Percentiles rank a stretch among this genome's conserved stretches.
phyloP scores from a whole-genome alignment of 306 rosid genomes.

The Cucumis melo region DNA sequence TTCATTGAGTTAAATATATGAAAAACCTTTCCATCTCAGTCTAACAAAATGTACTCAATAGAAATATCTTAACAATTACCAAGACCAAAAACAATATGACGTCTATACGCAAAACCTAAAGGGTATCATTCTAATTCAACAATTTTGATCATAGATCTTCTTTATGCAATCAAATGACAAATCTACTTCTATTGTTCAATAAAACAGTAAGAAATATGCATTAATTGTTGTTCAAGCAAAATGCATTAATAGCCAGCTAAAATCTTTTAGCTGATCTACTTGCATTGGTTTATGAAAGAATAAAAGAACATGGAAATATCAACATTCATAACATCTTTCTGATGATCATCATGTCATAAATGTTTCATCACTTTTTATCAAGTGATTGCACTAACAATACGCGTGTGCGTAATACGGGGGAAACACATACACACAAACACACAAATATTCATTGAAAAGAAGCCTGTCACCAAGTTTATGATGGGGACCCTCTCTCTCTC shows the following conservation, averaged over 20 bases:
- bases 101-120: neutral
- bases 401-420: neutral
- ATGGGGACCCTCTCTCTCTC: too few species aligned
- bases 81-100: neutral
- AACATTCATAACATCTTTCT: neutral
- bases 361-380: neutral
- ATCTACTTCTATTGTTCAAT: neutral
- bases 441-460: neutral
- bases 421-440: neutral
- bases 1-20: neutral
- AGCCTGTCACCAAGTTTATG: too few species aligned
- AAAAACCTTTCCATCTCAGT: neutral
- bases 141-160: neutral
- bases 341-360: neutral
- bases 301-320: neutral
- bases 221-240: neutral
- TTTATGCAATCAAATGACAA: neutral
- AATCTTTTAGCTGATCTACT: neutral
- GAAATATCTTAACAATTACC: neutral
- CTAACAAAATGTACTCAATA: neutral
- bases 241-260: neutral
- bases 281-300: neutral
- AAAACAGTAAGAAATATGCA: neutral
- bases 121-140: neutral
- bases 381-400: neutral